Evolutionary conservation across 2,329 filamentous ascomycete species (phyloP).

Genomic region (Cephalotrichum gorgonifer): DNA sequence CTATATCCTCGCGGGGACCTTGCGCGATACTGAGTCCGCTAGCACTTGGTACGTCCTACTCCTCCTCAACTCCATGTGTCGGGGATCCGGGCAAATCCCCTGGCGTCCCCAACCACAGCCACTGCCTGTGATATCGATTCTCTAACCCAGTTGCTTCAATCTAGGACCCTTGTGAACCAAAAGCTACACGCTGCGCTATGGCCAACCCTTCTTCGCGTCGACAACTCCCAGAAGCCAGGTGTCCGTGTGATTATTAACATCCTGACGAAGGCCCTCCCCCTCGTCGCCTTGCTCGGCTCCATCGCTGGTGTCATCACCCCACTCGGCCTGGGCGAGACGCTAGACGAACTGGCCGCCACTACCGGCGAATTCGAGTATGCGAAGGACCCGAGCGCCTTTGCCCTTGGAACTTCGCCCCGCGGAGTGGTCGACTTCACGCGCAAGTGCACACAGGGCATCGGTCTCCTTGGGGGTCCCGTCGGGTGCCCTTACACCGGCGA

Average conservation of each 20-base stretch:
- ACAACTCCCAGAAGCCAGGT: constrained; percentile 18
- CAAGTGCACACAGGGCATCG: not conserved
- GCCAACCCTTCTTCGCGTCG: constrained; percentile 27
- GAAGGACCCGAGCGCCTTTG: constrained; percentile 24
- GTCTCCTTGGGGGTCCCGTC: constrained; percentile 13
- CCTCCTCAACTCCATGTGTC: not conserved
- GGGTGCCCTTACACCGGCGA: constrained; percentile 14
- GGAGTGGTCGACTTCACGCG: constrained; percentile 13
- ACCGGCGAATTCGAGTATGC: constrained; percentile 22
- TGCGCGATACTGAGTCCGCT: constrained; percentile 23
- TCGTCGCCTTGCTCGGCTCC: constrained; percentile 20
- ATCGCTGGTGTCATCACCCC: constrained; percentile 34
- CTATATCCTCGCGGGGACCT: constrained; percentile 21
- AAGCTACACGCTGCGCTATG: constrained; percentile 28
- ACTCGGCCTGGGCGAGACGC: constrained; percentile 30
- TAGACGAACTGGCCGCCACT: constrained; percentile 1
- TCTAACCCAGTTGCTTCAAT: no score
- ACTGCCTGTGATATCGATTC: no score
- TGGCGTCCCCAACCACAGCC: not conserved
- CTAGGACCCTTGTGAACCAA: constrained; percentile 11
- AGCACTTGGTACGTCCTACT: constrained; percentile 21
- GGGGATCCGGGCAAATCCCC: not conserved
- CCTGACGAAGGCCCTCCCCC: constrained; percentile 11
- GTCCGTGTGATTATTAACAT: constrained; percentile 15
- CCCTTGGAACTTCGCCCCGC: constrained; percentile 25